Evolutionary conservation across 2,329 filamentous ascomycete genomes (phyloP).

Genomic region (Aspergillus luchuensis): DNA sequence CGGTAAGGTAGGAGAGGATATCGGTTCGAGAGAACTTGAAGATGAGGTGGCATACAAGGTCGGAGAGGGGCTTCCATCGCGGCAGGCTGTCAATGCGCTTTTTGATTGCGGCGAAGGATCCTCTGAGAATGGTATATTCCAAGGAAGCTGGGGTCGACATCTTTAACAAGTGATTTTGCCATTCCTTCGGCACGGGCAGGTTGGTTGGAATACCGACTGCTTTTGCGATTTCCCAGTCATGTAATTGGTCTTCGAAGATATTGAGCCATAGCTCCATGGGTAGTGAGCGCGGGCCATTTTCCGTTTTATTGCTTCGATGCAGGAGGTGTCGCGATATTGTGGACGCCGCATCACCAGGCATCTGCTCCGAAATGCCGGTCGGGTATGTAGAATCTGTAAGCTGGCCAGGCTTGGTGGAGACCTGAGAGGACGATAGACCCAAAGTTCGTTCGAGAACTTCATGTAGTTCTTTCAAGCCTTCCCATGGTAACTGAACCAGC

Average conservation of each 20-base stretch:
- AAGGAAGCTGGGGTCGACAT: slow-evolving; percentile 73
- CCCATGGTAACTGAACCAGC: slow-evolving; percentile 53
- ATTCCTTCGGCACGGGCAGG: slow-evolving; percentile 70
- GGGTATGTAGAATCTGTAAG: slow-evolving; percentile 11
- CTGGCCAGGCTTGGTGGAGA: slow-evolving; percentile 2
- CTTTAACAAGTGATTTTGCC: slow-evolving; percentile 64
- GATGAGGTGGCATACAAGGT: slow-evolving; percentile 80
- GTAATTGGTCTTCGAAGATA: slow-evolving; percentile 73
- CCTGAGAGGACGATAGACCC: slow-evolving; percentile 20
- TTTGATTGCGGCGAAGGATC: slow-evolving; percentile 70
- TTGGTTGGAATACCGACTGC: slow-evolving; percentile 79
- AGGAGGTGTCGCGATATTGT: slow-evolving; percentile 26
- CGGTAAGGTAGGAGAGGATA: slow-evolving; percentile 72
- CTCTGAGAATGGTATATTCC: slow-evolving; percentile 80
- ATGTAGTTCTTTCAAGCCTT: slow-evolving; percentile 43
- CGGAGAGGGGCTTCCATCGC: slow-evolving; percentile 73
- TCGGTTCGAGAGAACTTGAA: slow-evolving; percentile 86
- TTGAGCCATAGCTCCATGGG: slow-evolving; percentile 89
- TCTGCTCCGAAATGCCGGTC: slow-evolving; percentile 43
- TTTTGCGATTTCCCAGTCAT: slow-evolving; percentile 88
- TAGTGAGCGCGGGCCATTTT: slow-evolving; percentile 46
- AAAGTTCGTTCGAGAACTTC: slow-evolving; percentile 31
- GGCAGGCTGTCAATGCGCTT: slow-evolving; percentile 69
- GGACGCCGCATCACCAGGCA: slow-evolving; percentile 41
- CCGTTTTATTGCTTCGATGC: slow-evolving; percentile 22